phyloP scores from a whole-genome alignment of 139 green algal genomes.

The Picochlorum sp. region DNA sequence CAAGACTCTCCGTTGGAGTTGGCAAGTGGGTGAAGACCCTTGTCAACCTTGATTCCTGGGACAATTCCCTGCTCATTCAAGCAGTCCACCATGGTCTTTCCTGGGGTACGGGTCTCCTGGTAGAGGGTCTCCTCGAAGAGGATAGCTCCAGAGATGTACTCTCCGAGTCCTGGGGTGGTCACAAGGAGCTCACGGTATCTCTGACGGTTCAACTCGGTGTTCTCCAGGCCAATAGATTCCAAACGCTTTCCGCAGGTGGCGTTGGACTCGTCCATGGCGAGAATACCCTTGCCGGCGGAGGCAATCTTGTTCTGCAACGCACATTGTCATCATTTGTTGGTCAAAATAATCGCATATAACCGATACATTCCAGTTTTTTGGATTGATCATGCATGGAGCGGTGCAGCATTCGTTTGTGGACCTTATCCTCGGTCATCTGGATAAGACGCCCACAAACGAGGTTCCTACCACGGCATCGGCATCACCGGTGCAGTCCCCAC shows the following conservation, averaged over 20 bases:
- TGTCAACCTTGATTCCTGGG: slow-evolving; percentile 94
- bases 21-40: slow-evolving; percentile 87
- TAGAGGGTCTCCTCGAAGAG: slow-evolving; percentile 99
- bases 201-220: slow-evolving; percentile 97
- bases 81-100: slow-evolving; percentile 79
- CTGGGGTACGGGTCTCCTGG: slow-evolving; percentile 69
- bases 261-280: slow-evolving; percentile 97
- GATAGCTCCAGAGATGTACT: slow-evolving; percentile 90
- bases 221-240: slow-evolving; percentile 95
- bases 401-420: not conserved
- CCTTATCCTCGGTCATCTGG: too few relatives aligned
- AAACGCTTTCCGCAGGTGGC: slow-evolving; percentile 82
- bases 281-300: slow-evolving; percentile 77
- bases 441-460: too few relatives aligned
- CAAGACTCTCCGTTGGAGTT: slow-evolving; percentile 89
- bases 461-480: not conserved
- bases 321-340: not conserved
- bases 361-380: not conserved
- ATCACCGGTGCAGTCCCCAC: too few relatives aligned
- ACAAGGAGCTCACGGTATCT: slow-evolving; percentile 94
- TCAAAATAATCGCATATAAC: slow-evolving; percentile 1
- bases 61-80: slow-evolving; percentile 76
- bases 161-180: slow-evolving; percentile 76
- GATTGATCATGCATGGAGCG: not conserved
- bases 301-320: slow-evolving; percentile 69